Evolutionary conservation across 768 basidiomycete genomes (phyloP).

Genomic region (Lactarius trivialis): DNA sequence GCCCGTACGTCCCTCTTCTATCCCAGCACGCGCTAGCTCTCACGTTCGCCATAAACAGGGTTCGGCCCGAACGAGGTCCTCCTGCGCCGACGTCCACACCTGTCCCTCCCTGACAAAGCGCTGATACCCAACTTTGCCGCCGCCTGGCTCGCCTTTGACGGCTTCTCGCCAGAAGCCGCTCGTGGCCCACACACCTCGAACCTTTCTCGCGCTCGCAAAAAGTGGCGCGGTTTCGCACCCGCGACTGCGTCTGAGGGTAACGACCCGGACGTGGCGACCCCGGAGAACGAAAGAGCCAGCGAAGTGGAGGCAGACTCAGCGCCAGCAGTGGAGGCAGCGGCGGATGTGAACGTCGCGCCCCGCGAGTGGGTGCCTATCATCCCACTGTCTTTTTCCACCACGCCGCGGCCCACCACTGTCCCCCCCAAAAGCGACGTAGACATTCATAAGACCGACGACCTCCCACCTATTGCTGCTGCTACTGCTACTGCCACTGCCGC

Average conservation of each 20-base stretch:
- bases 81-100: not conserved
- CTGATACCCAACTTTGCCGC: not conserved
- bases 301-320: not conserved
- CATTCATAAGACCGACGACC: not conserved
- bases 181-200: conserved; percentile 7
- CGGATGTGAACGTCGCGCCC: not conserved
- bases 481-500: not conserved
- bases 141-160: conserved; percentile 17
- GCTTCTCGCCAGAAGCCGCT: conserved; percentile 14
- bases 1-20: conserved; percentile 1
- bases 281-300: not conserved
- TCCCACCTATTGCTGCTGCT: not conserved
- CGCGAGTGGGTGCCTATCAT: conserved; percentile 12
- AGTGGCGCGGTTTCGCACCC: conserved; percentile 2
- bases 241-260: not conserved
- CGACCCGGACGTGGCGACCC: not conserved
- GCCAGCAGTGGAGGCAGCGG: not conserved
- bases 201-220: conserved; percentile 13
- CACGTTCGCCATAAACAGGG: not conserved
- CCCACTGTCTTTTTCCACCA: not conserved
- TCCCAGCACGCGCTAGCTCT: not conserved
- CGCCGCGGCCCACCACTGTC: not conserved
- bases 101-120: not conserved
- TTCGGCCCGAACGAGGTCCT: not conserved
- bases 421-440: not conserved